Evolutionary conservation across 148 eudicot genomes (phyloP).

Genomic region (Rheum nobile): DNA sequence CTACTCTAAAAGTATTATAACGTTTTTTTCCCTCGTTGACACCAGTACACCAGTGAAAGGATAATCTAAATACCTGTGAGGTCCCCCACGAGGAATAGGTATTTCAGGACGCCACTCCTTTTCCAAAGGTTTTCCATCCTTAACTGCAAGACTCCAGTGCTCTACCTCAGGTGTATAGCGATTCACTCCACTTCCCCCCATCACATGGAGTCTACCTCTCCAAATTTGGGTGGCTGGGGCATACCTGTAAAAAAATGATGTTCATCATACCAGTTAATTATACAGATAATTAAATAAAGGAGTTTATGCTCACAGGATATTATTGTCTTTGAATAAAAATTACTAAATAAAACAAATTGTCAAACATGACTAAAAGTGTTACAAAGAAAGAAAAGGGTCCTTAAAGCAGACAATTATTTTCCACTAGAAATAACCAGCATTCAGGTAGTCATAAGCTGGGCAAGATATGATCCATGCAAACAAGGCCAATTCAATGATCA

Average conservation of each 20-base stretch:
- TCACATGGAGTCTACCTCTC: slow-evolving; percentile 97
- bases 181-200: slow-evolving; percentile 96
- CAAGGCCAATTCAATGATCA: neutral
- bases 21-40: neutral
- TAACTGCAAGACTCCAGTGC: slow-evolving; percentile 97
- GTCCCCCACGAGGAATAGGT: slow-evolving; percentile 99
- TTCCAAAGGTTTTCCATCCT: slow-evolving; percentile 80
- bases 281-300: neutral
- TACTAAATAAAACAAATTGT: neutral
- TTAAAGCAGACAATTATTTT: neutral
- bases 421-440: neutral
- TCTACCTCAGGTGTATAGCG: slow-evolving; percentile 71
- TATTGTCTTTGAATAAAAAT: neutral
- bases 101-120: slow-evolving; percentile 85
- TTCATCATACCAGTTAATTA: neutral
- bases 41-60: neutral
- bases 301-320: neutral
- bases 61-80: slow-evolving; percentile 65
- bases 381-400: neutral
- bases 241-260: slow-evolving; percentile 42
- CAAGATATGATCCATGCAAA: neutral
- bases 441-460: neutral
- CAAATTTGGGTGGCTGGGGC: slow-evolving; percentile 98
- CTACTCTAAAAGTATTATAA: neutral
- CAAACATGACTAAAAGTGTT: neutral